phyloP scores from a whole-genome alignment of 2,329 filamentous ascomycete species.

The Nemania sp. region DNA sequence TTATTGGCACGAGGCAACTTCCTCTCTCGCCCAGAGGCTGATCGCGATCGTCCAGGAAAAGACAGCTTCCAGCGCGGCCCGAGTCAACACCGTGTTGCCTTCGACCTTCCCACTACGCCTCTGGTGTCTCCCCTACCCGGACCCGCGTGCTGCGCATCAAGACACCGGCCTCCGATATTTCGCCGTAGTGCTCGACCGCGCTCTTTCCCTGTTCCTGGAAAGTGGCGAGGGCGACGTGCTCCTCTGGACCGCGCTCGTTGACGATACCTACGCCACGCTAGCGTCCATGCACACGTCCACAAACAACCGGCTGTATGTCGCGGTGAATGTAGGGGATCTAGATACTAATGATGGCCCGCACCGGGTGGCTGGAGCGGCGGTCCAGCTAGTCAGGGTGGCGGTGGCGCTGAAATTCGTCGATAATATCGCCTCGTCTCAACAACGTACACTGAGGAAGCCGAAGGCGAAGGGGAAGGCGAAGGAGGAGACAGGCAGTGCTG shows the following conservation, averaged over 20 bases:
- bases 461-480: not conserved
- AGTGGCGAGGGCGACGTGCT: constrained; percentile 26
- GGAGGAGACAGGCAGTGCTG: not conserved
- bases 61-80: not conserved
- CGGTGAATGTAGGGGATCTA: constrained; percentile 25
- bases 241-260: constrained; percentile 29
- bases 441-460: constrained; percentile 4
- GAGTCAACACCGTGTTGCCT: constrained; percentile 8
- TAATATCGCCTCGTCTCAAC: not conserved
- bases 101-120: constrained; percentile 33
- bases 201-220: constrained; percentile 14
- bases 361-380: not conserved
- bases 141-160: not conserved
- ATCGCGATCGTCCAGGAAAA: constrained; percentile 31
- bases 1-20: constrained; percentile 13
- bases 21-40: constrained; percentile 12
- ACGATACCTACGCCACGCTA: constrained; percentile 6
- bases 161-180: constrained; percentile 10
- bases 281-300: constrained; percentile 9
- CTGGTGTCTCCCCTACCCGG: constrained; percentile 32
- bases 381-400: constrained; percentile 28
- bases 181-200: not conserved
- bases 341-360: not conserved
- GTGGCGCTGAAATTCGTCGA: constrained; percentile 23
- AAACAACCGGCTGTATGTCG: constrained; percentile 5